A percentile compares a stretch with the other conserved stretches of the same genome.
Evolutionary conservation across 75 land plant species (phyloP).

Genomic region (Pinus tabuliformis): DNA sequence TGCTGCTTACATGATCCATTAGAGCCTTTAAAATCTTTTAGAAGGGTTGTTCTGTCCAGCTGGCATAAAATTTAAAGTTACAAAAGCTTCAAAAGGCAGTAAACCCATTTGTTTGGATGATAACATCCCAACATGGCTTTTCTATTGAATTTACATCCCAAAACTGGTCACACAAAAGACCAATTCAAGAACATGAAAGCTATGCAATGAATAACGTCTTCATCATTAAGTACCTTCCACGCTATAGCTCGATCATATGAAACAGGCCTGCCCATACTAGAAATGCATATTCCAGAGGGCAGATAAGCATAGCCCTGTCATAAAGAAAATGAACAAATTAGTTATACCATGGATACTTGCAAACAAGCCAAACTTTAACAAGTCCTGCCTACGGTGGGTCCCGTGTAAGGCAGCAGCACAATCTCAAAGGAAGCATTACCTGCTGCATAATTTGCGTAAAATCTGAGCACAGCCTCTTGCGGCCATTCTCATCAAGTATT

Average conservation of each 20-base stretch:
- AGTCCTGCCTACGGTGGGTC: not conserved
- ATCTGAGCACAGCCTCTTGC: slow-evolving; percentile 67
- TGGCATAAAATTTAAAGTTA: too few species aligned
- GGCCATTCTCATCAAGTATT: slow-evolving; percentile 79
- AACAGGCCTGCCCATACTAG: slow-evolving; percentile 85
- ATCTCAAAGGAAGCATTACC: slow-evolving; percentile 29
- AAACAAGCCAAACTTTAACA: not conserved
- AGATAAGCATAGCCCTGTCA: slow-evolving; percentile 74
- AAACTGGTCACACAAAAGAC: not conserved
- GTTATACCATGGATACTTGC: too few species aligned
- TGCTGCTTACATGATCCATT: too few species aligned
- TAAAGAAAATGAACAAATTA: not conserved
- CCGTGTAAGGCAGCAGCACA: not conserved
- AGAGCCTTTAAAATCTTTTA: too few species aligned
- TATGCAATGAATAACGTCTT: slow-evolving; percentile 42
- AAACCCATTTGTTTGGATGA: too few species aligned
- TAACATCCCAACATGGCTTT: too few species aligned
- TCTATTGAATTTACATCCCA: slow-evolving; percentile 28
- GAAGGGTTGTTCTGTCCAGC: too few species aligned
- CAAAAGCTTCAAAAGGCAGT: too few species aligned
- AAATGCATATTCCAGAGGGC: slow-evolving; percentile 68
- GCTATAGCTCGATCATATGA: slow-evolving; percentile 82
- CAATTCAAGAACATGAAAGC: too few species aligned
- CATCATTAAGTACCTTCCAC: slow-evolving; percentile 82
- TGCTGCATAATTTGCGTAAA: slow-evolving; percentile 82